Evolutionary conservation across 2,329 filamentous ascomycete genomes (phyloP), one percentile per base, ranked within the genome.

Genomic region (Fusarium brevicatenulatum): DNA sequence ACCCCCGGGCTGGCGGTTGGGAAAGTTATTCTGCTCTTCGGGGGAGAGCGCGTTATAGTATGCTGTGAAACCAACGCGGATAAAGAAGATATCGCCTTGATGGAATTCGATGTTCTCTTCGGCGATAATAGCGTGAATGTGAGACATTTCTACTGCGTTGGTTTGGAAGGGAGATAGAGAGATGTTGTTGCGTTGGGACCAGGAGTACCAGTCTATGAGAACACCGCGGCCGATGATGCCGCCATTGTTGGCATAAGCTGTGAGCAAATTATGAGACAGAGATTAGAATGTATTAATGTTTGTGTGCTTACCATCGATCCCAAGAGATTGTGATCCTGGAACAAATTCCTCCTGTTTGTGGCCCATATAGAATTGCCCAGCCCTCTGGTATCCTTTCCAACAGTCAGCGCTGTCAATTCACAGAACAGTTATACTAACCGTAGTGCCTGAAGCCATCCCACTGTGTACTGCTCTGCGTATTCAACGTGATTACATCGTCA

Each of bases 271-370:
- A 8, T 9, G 4, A 50, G 47, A 30, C 13, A 30, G 9, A 5
- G 4, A 5, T 2, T n/a, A 11, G 8, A 4, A 12, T 4, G 3
- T 3, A n/a, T 12, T 49, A 6, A 49, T 12, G 3, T 9, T 34
- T 5, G 16, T 34, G 7, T 11, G 11, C 30, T 34, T 50, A 50
- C 47, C 47, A 10, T 50, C 21, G 11, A 50, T 9, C 21, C 30
- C 47, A 12, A 50, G n/a, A 34, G 5, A 13, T n/a, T 19, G 21
- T 19, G 47, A 50, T 0, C 21, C 21, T 13, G 30, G 15, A 13
- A n/a, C 10, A 3, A 34, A 50, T n/a, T 50, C 47, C n/a, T 23
- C 21, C 16, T 50, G 30, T 50, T 50, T 34, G 21, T 50, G 30
- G 23, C 21, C 30, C 47, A 50, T 34, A 8, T 50, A 50, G n/a